A percentile compares a stretch with the other conserved stretches of the same genome.
Evolutionary conservation across 2,329 filamentous ascomycete species (phyloP).

Genomic region (Hymenoscyphus repandus): DNA sequence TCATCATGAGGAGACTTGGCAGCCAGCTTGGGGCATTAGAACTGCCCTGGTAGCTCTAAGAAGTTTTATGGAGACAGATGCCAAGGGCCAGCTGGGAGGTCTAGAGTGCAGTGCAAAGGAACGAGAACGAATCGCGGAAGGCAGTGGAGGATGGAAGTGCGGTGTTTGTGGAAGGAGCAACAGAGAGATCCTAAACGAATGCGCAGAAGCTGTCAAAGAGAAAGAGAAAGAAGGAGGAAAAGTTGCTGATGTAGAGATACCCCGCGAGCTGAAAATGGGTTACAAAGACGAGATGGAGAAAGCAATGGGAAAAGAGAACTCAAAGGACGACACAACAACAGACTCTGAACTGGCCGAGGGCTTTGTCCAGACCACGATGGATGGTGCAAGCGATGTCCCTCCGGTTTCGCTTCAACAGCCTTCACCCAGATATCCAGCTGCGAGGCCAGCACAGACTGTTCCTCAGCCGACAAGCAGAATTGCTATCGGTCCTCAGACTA

Average conservation of each 20-base stretch:
- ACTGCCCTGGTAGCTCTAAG: constrained; percentile 78
- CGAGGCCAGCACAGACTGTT: constrained; percentile 30
- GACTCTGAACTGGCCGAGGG: constrained; percentile 51
- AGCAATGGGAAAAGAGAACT: constrained; percentile 20
- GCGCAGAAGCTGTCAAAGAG: constrained; percentile 48
- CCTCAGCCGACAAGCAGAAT: constrained; percentile 30
- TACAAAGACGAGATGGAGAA: constrained; percentile 67
- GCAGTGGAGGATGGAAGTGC: constrained; percentile 65
- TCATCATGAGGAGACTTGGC: constrained; percentile 98
- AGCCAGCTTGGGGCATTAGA: constrained; percentile 93
- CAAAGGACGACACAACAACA: constrained; percentile 27
- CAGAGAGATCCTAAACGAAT: constrained; percentile 66
- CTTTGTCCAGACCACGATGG: constrained; percentile 48
- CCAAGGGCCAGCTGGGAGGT: constrained; percentile 83
- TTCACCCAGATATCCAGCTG: constrained; percentile 15
- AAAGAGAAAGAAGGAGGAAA: constrained; percentile 37
- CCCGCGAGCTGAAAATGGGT: constrained; percentile 53
- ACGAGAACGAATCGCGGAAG: constrained; percentile 62
- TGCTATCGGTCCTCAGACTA: not conserved
- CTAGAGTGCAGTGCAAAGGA: constrained; percentile 69
- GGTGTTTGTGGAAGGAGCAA: constrained; percentile 65
- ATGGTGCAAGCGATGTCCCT: not conserved
- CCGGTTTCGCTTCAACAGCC: constrained; percentile 10
- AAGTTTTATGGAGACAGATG: constrained; percentile 89
- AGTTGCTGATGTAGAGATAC: constrained; percentile 38